A percentile compares a stretch with the other conserved stretches of the same genome.
These are phyloP conservation scores for Crotalaria pallida DNA, from an alignment of 306 rosid genomes.

Conservation along the genomic window DNA sequence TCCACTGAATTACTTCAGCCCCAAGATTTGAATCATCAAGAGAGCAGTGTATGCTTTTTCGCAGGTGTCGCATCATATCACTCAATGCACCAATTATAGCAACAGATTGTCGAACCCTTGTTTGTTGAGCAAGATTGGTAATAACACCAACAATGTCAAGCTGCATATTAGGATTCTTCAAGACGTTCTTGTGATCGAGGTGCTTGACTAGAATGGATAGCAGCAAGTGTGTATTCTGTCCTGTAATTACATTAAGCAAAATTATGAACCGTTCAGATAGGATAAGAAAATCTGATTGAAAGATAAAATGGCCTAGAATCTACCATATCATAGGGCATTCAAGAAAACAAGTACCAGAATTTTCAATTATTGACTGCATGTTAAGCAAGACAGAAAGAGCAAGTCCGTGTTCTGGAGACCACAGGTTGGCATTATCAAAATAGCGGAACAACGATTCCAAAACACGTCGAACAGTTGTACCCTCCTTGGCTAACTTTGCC, in stretches of 20 bases:
- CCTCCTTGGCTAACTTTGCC: constrained; percentile 76
- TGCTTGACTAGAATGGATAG: constrained; percentile 86
- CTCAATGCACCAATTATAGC: constrained; percentile 70
- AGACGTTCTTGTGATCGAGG: constrained; percentile 94
- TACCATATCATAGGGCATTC: neutral
- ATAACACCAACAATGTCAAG: constrained; percentile 77
- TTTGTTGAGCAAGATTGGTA: constrained; percentile 64
- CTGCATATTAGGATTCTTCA: constrained; percentile 78
- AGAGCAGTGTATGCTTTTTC: constrained; percentile 90
- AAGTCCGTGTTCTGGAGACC: constrained; percentile 65
- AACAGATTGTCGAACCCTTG: constrained; percentile 72
- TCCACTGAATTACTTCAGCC: constrained; percentile 67
- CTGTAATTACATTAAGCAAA: constrained; percentile 42
- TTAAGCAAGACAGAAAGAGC: constrained; percentile 52
- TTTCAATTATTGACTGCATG: constrained; percentile 62
- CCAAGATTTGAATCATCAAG: constrained; percentile 77
- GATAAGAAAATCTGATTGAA: constrained; percentile 3
- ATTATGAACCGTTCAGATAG: constrained; percentile 5
- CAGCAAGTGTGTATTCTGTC: constrained; percentile 77
- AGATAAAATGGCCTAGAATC: constrained; percentile 1
- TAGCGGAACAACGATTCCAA: constrained; percentile 62
- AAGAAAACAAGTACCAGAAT: constrained; percentile 42
- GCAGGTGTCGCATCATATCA: constrained; percentile 87
- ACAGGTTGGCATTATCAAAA: constrained; percentile 51
- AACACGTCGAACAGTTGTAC: constrained; percentile 63